Evolutionary conservation across 768 basidiomycete species (phyloP), one percentile per base, ranked within the genome.

Genomic region (Russula ochroleuca): DNA sequence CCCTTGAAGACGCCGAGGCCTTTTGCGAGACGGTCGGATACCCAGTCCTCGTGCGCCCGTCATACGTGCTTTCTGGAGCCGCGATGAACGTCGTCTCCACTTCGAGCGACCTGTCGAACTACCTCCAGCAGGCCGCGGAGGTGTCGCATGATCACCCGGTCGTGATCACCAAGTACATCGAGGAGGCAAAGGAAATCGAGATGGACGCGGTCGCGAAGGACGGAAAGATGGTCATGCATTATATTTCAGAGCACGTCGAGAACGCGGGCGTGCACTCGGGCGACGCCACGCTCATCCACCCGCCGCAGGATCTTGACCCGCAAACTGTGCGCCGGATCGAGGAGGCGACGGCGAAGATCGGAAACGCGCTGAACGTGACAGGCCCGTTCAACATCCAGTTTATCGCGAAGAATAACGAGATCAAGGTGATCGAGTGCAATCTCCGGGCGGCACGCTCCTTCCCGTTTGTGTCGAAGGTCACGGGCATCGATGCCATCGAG

Each of bases 371-470:
- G 62, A 97, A 98, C 73, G 95, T 98, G 51, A 98, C 96, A 6
- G 97, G 96, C 7, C 96, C 96, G 1, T 98, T 90, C 85, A 99
- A 99, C 73, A 99, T 99, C 73, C 96, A 99, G 79, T 98, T 99
- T 78, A 98, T 99, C 70, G 96, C 96, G 56, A 99, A 99, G 84
- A 91, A 99, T 78, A 98, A 98, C 78, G 96, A 98, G 76, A 98
- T 99, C 82, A 99, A 99, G 82, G 96, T 99, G 70, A 99, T 99
- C 74, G 96, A 99, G 75, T 98, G 96, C 77, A 99, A 99, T 77
- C 79, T 99, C 38, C 92, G 96, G 61, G 97, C 97, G 0, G 96
- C 96, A 25, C 85, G 96, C 65, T 98, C 96, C 0, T 98, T 96
- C 85, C 96, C 96, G 47, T 99, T 99, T 79, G 96, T 99, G 28